A percentile compares a stretch with the other conserved stretches of the same genome.
These are phyloP conservation scores for Neurospora sp. DNA, from an alignment of 495 filamentous ascomycete species.

Conservation along the genomic window DNA sequence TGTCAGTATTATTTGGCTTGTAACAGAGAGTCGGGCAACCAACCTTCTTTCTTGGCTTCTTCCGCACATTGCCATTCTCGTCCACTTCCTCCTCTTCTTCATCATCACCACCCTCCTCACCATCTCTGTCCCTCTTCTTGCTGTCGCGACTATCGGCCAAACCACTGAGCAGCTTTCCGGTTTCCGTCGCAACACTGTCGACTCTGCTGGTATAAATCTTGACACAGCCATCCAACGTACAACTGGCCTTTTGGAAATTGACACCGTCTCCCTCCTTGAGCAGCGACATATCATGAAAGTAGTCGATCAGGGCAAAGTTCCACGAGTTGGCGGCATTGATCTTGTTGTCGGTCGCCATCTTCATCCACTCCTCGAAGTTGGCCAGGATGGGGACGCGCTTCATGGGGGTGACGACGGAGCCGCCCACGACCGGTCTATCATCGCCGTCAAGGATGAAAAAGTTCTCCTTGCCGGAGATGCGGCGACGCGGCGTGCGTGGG, in stretches of 20 bases:
- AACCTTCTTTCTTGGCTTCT: slow-evolving; percentile 63
- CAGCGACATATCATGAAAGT: slow-evolving; percentile 98
- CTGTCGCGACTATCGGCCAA: slow-evolving; percentile 82
- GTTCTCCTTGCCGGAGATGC: slow-evolving; percentile 44
- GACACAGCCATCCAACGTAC: slow-evolving; percentile 94
- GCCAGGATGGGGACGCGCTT: slow-evolving; percentile 91
- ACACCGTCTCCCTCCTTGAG: slow-evolving; percentile 93
- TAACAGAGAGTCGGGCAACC: background rate
- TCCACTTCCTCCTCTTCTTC: slow-evolving; percentile 70
- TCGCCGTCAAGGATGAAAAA: slow-evolving; percentile 42
- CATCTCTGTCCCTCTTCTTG: slow-evolving; percentile 51
- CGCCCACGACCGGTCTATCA: slow-evolving; percentile 47
- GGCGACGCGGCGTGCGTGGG: slow-evolving; percentile 49
- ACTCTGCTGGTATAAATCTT: slow-evolving; percentile 99
- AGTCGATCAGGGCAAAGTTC: slow-evolving; percentile 99
- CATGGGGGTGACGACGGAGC: slow-evolving; percentile 79
- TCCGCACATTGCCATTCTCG: slow-evolving; percentile 63
- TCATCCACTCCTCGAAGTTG: slow-evolving; percentile 99
- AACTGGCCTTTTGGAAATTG: slow-evolving; percentile 98
- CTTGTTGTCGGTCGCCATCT: slow-evolving; percentile 99
- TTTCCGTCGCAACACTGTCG: slow-evolving; percentile 96
- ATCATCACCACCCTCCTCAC: slow-evolving; percentile 53
- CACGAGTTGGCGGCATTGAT: slow-evolving; percentile 98
- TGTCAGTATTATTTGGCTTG: background rate
- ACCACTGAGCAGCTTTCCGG: slow-evolving; percentile 88